These are phyloP conservation scores for Cyberlindnera xishuangbannaensis DNA, from an alignment of 805 yeast genomes.

Conservation along the genomic window DNA sequence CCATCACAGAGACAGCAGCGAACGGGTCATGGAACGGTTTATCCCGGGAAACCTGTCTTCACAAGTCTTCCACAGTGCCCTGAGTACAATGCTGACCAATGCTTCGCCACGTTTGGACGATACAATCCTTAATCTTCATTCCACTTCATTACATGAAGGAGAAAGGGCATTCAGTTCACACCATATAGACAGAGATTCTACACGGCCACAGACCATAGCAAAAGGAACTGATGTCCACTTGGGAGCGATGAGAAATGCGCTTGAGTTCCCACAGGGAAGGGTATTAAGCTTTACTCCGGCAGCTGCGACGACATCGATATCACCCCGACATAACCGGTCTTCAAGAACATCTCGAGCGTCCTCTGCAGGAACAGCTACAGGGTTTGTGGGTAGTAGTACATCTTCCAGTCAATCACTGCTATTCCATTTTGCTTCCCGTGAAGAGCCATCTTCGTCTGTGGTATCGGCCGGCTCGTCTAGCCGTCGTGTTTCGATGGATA, in stretches of 20 bases:
- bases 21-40: conserved; percentile 30
- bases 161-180: conserved; percentile 1
- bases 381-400: too few species aligned
- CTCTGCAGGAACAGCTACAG: too few species aligned
- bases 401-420: too few species aligned
- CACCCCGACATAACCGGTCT: conserved; percentile 2
- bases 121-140: conserved; percentile 15
- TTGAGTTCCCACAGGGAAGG: conserved; percentile 38
- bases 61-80: conserved; percentile 1
- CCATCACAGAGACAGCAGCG: conserved; percentile 9
- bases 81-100: background rate
- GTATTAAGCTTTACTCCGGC: conserved; percentile 32
- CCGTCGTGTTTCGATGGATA: conserved; percentile 6
- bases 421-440: background rate
- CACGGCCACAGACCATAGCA: background rate
- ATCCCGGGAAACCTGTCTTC: conserved; percentile 28
- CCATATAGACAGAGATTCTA: background rate
- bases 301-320: conserved; percentile 1
- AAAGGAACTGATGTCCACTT: conserved; percentile 23
- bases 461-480: conserved; percentile 1
- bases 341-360: too few species aligned
- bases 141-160: conserved; percentile 15
- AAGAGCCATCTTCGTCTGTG: background rate
- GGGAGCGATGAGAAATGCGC: conserved; percentile 43
- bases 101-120: conserved; percentile 6